phyloP scores from a whole-genome alignment of 2,329 filamentous ascomycete species.

The Penicillium oxalicum region DNA sequence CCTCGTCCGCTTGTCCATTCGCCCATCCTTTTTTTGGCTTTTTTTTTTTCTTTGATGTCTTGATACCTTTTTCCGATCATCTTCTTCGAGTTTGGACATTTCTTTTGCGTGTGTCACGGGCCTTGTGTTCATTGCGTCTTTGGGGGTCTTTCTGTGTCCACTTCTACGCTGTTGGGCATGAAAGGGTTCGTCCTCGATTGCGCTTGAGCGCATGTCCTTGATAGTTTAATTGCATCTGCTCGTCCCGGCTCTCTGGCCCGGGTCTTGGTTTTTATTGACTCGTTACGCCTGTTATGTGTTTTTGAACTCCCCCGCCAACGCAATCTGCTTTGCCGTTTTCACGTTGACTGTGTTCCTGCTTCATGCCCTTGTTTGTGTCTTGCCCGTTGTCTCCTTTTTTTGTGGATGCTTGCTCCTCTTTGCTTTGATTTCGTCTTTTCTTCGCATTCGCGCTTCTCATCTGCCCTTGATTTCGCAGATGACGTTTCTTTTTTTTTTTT shows the following conservation, averaged over 20 bases:
- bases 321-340: constrained; percentile 8
- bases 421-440: background rate
- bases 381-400: too few species aligned
- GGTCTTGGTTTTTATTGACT: constrained; percentile 2
- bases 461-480: constrained; percentile 20
- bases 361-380: too few species aligned
- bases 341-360: constrained; percentile 9
- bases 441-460: constrained; percentile 11
- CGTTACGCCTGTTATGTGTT: too few species aligned
- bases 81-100: background rate
- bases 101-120: constrained; percentile 8
- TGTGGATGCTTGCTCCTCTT: background rate
- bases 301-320: too few species aligned
- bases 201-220: constrained; percentile 18
- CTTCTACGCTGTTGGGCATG: too few species aligned
- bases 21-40: background rate
- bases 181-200: too few species aligned
- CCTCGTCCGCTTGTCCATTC: constrained; percentile 24
- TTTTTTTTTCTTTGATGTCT: constrained; percentile 17
- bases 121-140: too few species aligned
- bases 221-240: constrained; percentile 19
- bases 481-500: constrained; percentile 25
- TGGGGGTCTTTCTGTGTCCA: too few species aligned
- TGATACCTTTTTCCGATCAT: constrained; percentile 29
- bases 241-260: constrained; percentile 13